Evolutionary conservation across 306 rosid species (phyloP).

Genomic region (Prunus mongolica): DNA sequence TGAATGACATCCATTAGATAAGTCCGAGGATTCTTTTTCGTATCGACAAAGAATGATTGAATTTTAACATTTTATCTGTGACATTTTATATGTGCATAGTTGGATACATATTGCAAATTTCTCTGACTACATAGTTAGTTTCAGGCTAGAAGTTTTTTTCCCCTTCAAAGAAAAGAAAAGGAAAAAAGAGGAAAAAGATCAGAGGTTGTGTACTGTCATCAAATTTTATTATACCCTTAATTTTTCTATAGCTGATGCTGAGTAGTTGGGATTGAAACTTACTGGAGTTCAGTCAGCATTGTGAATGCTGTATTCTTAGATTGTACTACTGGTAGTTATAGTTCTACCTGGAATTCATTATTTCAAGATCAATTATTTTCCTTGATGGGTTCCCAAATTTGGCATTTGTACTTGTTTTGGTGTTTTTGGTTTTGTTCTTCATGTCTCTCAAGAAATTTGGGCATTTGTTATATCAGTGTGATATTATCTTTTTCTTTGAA

Average conservation of each 20-base stretch:
- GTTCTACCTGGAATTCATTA: not conserved
- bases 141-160: not conserved
- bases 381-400: not conserved
- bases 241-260: not conserved
- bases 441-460: not conserved
- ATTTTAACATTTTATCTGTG: no score
- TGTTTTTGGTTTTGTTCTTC: not conserved
- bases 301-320: not conserved
- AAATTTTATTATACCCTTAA: not conserved
- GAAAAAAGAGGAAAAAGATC: not conserved
- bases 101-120: not conserved
- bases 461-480: conserved; percentile 4
- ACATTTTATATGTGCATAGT: not conserved
- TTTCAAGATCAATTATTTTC: not conserved
- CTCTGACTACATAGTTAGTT: not conserved
- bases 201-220: not conserved
- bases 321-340: not conserved
- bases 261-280: not conserved
- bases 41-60: no score
- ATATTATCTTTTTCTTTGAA: conserved; percentile 10
- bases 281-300: not conserved
- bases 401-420: no score
- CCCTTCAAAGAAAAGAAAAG: not conserved
- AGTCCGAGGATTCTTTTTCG: no score
- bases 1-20: no score